Percentiles rank a stretch among this genome's conserved stretches.
phyloP scores from a whole-genome alignment of 192 early-diverging fungal genomes.

The Backusella parvicylindrica region DNA sequence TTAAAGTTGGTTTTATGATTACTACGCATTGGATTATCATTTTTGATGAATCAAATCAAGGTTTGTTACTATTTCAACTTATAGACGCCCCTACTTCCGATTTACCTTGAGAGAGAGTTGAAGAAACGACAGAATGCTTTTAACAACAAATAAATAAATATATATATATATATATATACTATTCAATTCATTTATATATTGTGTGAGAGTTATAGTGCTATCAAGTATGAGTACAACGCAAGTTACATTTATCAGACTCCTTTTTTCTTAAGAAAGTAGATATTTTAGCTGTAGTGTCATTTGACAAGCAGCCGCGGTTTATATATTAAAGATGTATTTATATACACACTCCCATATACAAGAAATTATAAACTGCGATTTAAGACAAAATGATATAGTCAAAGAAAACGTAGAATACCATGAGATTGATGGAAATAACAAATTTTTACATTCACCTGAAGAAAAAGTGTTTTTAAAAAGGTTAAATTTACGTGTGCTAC shows the following conservation, averaged over 20 bases:
- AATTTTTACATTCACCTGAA: not conserved
- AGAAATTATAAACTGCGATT: not conserved
- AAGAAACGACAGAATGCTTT: no score
- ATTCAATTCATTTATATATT: no score
- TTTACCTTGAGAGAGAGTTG: no score
- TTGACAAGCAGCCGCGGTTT: not conserved
- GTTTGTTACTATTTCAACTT: not conserved
- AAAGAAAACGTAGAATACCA: not conserved
- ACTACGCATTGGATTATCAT: not conserved
- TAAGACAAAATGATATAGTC: not conserved
- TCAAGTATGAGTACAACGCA: no score
- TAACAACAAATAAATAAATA: no score
- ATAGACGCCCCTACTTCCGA: no score
- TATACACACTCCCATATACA: not conserved
- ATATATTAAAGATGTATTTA: not conserved
- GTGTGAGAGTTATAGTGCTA: no score
- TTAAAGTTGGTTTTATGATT: not conserved
- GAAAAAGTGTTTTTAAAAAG: slow-evolving; percentile 1
- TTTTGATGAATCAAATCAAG: not conserved
- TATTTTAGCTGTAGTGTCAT: not conserved
- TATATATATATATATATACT: no score
- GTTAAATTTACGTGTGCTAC: not conserved
- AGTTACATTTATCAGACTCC: no score
- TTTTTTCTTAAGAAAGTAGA: not conserved
- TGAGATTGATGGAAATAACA: not conserved